phyloP scores from a whole-genome alignment of 768 basidiomycete species.

The Rhodotorula paludigena region DNA sequence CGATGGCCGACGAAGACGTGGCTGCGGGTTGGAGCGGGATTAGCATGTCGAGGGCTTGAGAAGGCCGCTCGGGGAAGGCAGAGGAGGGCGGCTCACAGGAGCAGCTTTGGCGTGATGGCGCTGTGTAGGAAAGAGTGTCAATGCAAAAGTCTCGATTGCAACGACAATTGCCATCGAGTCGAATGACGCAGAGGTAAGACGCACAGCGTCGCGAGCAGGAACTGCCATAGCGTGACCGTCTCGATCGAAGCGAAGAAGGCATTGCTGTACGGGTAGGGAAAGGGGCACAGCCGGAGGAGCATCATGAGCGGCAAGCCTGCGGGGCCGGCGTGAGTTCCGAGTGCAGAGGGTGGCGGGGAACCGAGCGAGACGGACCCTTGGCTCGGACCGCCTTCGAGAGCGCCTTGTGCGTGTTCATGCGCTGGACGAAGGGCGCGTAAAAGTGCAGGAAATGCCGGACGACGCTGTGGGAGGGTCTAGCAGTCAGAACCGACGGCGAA shows the following conservation, averaged over 20 bases:
- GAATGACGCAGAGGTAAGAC: not conserved
- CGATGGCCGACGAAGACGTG: slow-evolving; percentile 74
- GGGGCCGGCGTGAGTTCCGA: not conserved
- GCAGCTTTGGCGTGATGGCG: slow-evolving; percentile 59
- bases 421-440: slow-evolving; percentile 23
- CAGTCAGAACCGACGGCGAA: slow-evolving; percentile 56
- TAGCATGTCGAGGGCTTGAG: too few relatives aligned
- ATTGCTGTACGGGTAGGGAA: slow-evolving; percentile 86
- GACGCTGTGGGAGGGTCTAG: slow-evolving; percentile 40
- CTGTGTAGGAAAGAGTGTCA: slow-evolving; percentile 48
- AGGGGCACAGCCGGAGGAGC: slow-evolving; percentile 67
- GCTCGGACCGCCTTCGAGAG: slow-evolving; percentile 46
- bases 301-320: slow-evolving; percentile 67
- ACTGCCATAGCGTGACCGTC: slow-evolving; percentile 69
- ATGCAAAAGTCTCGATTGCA: not conserved
- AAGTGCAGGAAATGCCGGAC: slow-evolving; percentile 1
- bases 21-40: not conserved
- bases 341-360: not conserved
- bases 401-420: slow-evolving; percentile 24
- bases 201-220: slow-evolving; percentile 62
- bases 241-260: slow-evolving; percentile 63
- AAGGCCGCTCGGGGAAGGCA: not conserved
- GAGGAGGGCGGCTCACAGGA: slow-evolving; percentile 47
- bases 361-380: slow-evolving; percentile 50
- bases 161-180: not conserved